Conservation (phyloP, 345 rosid genomes). For the Litchi chinensis region DNA sequence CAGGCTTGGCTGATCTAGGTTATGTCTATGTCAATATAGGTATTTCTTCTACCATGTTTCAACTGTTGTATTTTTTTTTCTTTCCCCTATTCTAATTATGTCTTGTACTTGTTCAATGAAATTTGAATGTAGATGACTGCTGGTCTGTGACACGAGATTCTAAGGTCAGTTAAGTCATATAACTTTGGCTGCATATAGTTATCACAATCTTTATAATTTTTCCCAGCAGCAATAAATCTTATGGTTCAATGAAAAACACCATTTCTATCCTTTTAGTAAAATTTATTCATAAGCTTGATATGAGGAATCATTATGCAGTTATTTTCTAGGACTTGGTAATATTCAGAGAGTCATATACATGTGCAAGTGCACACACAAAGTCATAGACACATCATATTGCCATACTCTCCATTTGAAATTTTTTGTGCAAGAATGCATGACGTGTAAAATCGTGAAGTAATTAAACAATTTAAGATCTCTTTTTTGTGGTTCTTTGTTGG, state of each 20-base stretch:
- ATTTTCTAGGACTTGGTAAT: neutral
- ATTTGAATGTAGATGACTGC: constrained; percentile 80
- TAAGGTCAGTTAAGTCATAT: constrained; percentile 43
- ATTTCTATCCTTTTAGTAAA: neutral
- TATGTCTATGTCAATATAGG: constrained; percentile 86
- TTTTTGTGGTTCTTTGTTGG: constrained; percentile 25
- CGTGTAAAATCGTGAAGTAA: neutral
- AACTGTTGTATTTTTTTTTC: constrained; percentile 1
- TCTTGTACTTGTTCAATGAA: constrained; percentile 27
- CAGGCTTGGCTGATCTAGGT: constrained; percentile 93
- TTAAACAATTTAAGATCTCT: neutral
- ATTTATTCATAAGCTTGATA: neutral
- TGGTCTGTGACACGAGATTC: constrained; percentile 75
- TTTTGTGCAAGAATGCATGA: constrained; percentile 1
- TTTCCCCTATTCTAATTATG: neutral
- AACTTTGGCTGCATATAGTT: neutral
- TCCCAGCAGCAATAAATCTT: neutral
- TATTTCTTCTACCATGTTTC: constrained; percentile 30
- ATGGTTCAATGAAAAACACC: neutral
- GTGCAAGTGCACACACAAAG: neutral
- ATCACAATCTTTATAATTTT: neutral
- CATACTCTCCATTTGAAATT: constrained; percentile 5
- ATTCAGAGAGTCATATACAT: neutral
- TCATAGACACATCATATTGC: neutral
- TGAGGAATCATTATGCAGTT: neutral